Base-by-base conservation (phyloP, 768 basidiomycete species). In the Postia placenta region DNA sequence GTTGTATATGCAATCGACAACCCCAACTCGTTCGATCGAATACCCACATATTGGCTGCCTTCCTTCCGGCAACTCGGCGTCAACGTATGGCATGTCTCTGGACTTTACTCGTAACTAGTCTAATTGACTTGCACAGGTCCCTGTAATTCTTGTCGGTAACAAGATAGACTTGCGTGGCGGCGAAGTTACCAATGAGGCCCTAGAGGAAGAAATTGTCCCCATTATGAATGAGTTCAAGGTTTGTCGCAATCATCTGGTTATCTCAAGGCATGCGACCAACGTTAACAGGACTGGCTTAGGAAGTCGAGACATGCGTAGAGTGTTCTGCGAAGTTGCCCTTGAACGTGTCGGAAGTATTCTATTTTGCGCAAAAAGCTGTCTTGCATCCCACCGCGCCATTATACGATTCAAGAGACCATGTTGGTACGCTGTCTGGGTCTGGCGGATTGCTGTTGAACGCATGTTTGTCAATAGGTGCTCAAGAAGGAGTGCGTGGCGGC, bases 171-270 rank as follows among this genome's bases (percentile, higher is more conserved):
- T 97, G 42, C 77, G 95, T 15, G 92, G 91, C 3, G 94, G 93
- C 1, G 82, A 89, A 60, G 91, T 97, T 35, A 92, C 94, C 23
- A 95, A 96, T 60, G 85, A 95, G 62, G 91, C 87, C 2, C 69
- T 99, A 52, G 92, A 95, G 66, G 92, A 87, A 53, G 95, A 98
- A 67, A 94, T 98, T 55, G 67, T 88, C 48, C 95, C 95, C 25
- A 92, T 99, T 48, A 99, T 98, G 95, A 84, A 87, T 56, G 95
- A 98, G 67, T 99, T 95, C 82, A 99, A 99, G 80, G 93, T 85
- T 61, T 48, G 69, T 59, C 20, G 3, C 11, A 19, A 41, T 11
- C 23, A 2, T 45, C 33, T 37, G 27, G 20, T 51, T 33, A 28
- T 20, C 27, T 38, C 41, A 7, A 22, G 41, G 23, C 19, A 24